phyloP scores from a whole-genome alignment of 2,329 filamentous ascomycete species.

The Leptographium wingfieldii region DNA sequence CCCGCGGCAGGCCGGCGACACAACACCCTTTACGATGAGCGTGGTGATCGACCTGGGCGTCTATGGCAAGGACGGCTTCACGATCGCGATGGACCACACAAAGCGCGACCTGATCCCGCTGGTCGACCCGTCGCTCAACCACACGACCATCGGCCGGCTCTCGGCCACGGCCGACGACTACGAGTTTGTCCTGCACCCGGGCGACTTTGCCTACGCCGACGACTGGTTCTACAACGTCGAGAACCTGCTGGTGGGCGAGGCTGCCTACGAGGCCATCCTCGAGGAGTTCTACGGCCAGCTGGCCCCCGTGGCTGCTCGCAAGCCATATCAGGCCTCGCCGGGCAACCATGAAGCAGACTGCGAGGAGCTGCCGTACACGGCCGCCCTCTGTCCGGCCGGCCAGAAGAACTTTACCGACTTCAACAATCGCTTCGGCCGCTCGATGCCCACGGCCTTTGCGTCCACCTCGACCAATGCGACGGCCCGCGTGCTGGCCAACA shows the following conservation, averaged over 20 bases:
- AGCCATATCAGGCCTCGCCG: slow-evolving; percentile 42
- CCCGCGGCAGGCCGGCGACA: slow-evolving; percentile 39
- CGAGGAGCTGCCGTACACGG: slow-evolving; percentile 25
- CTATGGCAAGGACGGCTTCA: slow-evolving; percentile 40
- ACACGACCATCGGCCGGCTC: slow-evolving; percentile 44
- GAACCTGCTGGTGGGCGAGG: slow-evolving; percentile 61
- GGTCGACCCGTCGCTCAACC: slow-evolving; percentile 39
- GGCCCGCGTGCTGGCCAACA: slow-evolving; percentile 30
- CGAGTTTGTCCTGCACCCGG: slow-evolving; percentile 40
- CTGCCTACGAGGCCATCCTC: slow-evolving; percentile 94
- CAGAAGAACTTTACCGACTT: slow-evolving; percentile 51
- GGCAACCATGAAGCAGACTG: slow-evolving; percentile 50
- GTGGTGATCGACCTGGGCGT: slow-evolving; percentile 43
- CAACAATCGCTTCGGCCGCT: slow-evolving; percentile 38
- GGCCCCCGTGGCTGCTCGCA: slow-evolving; percentile 37
- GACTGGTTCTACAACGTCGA: slow-evolving; percentile 36
- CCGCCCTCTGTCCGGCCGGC: slow-evolving; percentile 31
- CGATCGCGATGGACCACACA: slow-evolving; percentile 27
- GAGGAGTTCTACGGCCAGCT: slow-evolving; percentile 65
- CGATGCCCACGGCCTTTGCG: slow-evolving; percentile 36
- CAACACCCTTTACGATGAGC: slow-evolving; percentile 37
- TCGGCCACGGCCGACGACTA: slow-evolving; percentile 39
- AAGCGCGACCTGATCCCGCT: slow-evolving; percentile 36
- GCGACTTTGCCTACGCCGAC: slow-evolving; percentile 46
- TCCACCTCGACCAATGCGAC: slow-evolving; percentile 31